Evolutionary conservation across 2,329 filamentous ascomycete genomes (phyloP).

Genomic region (Hymenoscyphus repandus): DNA sequence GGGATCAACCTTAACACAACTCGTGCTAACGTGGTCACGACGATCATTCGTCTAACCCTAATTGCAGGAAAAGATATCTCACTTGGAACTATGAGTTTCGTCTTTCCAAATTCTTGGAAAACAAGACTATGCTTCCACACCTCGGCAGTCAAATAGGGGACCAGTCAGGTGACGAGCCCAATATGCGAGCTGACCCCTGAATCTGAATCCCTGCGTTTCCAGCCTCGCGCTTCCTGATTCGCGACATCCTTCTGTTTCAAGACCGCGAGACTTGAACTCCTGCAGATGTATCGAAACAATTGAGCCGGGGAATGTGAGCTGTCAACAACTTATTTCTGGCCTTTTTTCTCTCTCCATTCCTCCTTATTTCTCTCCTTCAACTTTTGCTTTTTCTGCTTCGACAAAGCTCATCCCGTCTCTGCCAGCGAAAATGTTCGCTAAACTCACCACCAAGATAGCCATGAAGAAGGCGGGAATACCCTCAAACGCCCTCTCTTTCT

Average conservation of each 20-base stretch:
- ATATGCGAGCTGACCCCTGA: not conserved
- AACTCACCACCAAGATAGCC: slow-evolving; percentile 29
- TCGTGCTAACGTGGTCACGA: too few species aligned
- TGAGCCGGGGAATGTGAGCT: too few species aligned
- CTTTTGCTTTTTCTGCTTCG: not conserved
- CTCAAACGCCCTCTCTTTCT: slow-evolving; percentile 20
- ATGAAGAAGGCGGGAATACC: slow-evolving; percentile 29
- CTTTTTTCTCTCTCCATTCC: not conserved
- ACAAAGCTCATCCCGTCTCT: not conserved
- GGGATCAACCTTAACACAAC: too few species aligned
- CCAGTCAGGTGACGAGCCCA: not conserved
- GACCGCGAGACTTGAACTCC: slow-evolving; percentile 1
- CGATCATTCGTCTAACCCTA: not conserved
- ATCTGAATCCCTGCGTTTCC: not conserved
- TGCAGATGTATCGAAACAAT: not conserved
- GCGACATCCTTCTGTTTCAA: slow-evolving; percentile 10
- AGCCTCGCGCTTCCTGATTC: not conserved
- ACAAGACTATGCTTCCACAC: too few species aligned
- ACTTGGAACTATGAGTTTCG: too few species aligned
- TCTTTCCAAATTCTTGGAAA: too few species aligned
- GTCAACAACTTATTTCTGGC: too few species aligned
- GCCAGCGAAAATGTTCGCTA: slow-evolving; percentile 24
- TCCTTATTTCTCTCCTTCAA: not conserved
- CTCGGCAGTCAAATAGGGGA: too few species aligned
- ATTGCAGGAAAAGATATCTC: not conserved